phyloP scores from a whole-genome alignment of 2,329 filamentous ascomycete species.

The Tolypocladium paradoxum region DNA sequence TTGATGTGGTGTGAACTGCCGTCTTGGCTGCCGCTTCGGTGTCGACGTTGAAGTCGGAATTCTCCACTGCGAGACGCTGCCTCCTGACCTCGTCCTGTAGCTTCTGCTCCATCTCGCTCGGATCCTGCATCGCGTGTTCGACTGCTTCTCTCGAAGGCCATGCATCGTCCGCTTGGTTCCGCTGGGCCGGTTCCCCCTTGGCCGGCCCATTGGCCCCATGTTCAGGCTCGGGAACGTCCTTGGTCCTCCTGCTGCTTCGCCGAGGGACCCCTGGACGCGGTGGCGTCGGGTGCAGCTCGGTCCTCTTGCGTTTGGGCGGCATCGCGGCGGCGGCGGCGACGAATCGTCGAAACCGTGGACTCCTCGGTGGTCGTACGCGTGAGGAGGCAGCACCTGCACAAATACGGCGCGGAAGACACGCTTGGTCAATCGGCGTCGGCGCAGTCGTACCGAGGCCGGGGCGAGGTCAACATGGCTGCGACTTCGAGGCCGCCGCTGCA shows the following conservation, averaged over 20 bases:
- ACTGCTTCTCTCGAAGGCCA: slow-evolving; percentile 16
- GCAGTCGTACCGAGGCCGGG: too few relatives aligned
- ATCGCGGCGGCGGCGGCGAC: slow-evolving; percentile 13
- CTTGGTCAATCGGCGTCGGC: too few relatives aligned
- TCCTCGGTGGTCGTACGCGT: neutral
- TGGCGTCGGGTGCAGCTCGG: slow-evolving; percentile 9
- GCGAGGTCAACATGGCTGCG: too few relatives aligned
- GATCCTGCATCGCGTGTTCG: slow-evolving; percentile 29
- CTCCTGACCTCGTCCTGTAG: slow-evolving; percentile 30
- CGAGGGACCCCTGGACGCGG: slow-evolving; percentile 11
- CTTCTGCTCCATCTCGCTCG: slow-evolving; percentile 38
- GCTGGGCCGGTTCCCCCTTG: neutral
- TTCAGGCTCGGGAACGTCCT: neutral
- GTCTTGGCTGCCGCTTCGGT: neutral
- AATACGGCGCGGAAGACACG: neutral
- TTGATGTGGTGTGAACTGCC: neutral
- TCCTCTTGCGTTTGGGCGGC: slow-evolving; percentile 28
- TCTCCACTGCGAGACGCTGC: slow-evolving; percentile 36
- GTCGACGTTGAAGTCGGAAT: slow-evolving; percentile 19
- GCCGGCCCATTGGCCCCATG: neutral
- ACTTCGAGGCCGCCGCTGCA: too few relatives aligned
- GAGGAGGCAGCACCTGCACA: neutral
- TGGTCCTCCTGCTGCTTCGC: slow-evolving; percentile 14
- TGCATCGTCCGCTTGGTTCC: neutral
- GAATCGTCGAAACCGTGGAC: neutral